Evolutionary conservation across 2,329 filamentous ascomycete genomes (phyloP), one percentile per base, ranked within the genome.

Genomic region (Exophiala calicioides): DNA sequence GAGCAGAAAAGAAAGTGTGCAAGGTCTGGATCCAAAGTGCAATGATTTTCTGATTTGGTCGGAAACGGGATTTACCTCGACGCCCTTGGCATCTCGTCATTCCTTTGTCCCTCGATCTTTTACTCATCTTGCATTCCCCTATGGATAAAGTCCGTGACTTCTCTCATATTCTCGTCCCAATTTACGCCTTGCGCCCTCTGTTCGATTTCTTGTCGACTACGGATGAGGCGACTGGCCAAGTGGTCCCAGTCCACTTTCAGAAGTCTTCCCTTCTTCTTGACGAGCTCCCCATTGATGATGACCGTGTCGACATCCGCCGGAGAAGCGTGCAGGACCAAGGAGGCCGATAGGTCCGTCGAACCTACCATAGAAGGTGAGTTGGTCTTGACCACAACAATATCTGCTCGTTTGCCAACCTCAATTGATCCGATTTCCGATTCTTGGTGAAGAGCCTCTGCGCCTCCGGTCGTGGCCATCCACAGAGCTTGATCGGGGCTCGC

Each of bases 391-490:
- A 39, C 61, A 67, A 74, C 62, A 0, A 79, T 49, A 58, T 78
- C 76, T 1, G 76, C 76, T 13, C 62, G 59, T 50, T 70, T 71
- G 0, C 74, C 73, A 6, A 68, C 70, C n/a, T 62, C 61, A 24
- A 79, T 61, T 10, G 65, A 68, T 0, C 75, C 76, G 19, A 76
- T 64, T 30, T 68, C 52, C 5, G 64, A 56, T 19, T 65, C 65
- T 66, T 75, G 63, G 2, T 69, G 64, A 3, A 68, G 60, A 0
- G 73, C 72, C 40, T 64, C 60, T 1, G 73, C 73, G 0, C 72
- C 72, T 1, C 64, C 61, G 8, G 77, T 64, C 0, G 74, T 78
- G 0, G 64, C 74, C 10, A 78, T 65, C 50, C 76, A 75, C 56
- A 74, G 77, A 3, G 65, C 72, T 27, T 74, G 66, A 35, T 71